These are phyloP conservation scores for Thozetella sp. DNA, from an alignment of 495 filamentous ascomycete species.

Conservation along the genomic window DNA sequence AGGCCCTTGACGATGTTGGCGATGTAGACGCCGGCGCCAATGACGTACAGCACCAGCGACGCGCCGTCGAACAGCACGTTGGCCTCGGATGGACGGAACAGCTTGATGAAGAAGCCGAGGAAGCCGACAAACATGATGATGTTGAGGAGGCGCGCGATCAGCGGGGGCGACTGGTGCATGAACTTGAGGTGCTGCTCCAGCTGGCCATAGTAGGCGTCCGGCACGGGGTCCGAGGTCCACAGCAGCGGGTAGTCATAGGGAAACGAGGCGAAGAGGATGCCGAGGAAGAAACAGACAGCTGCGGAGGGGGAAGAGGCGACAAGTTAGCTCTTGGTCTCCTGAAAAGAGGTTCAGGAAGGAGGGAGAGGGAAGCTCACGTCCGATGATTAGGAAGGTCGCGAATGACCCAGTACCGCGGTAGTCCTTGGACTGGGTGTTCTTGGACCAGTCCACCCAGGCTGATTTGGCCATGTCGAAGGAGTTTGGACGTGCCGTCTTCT, in stretches of 20 bases:
- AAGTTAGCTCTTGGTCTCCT: constrained; percentile 6
- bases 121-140: constrained; percentile 89
- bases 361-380: constrained; percentile 61
- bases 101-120: constrained; percentile 87
- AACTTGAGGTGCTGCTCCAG: constrained; percentile 86
- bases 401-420: constrained; percentile 61
- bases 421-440: constrained; percentile 47
- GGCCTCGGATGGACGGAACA: constrained; percentile 86
- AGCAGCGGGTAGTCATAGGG: constrained; percentile 98
- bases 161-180: constrained; percentile 81
- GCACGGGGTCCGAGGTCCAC: constrained; percentile 72
- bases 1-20: constrained; percentile 95
- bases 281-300: constrained; percentile 96
- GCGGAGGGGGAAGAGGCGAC: constrained; percentile 8
- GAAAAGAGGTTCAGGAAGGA: constrained; percentile 1
- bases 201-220: constrained; percentile 69
- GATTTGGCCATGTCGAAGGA: constrained; percentile 18
- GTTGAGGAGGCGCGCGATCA: constrained; percentile 91
- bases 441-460: constrained; percentile 50
- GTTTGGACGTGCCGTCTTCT: neutral
- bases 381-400: constrained; percentile 94
- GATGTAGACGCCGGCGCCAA: constrained; percentile 87
- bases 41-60: constrained; percentile 86
- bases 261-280: constrained; percentile 95
- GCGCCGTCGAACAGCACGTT: constrained; percentile 98